These are phyloP conservation scores for Boletus rubroflammeus DNA, from an alignment of 768 basidiomycete species.

Conservation along the genomic window DNA sequence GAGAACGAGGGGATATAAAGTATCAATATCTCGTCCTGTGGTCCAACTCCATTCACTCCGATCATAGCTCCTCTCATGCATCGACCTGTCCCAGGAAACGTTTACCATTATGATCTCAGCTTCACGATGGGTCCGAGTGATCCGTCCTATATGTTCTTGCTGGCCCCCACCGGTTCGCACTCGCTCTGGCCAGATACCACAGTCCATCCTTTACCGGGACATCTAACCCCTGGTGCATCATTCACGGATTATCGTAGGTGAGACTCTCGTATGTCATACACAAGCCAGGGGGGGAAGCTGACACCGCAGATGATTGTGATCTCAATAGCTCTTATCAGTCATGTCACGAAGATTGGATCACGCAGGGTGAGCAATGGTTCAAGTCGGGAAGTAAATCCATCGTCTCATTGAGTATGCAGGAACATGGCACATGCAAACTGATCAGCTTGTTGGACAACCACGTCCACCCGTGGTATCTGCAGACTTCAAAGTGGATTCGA, in stretches of 20 bases:
- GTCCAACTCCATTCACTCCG: not conserved
- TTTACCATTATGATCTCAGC: not conserved
- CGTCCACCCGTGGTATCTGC: too few relatives aligned
- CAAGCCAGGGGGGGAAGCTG: not conserved
- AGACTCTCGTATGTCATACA: not conserved
- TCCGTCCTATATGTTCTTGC: fast-evolving
- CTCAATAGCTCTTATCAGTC: not conserved
- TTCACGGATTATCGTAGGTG: not conserved
- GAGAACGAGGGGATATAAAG: not conserved
- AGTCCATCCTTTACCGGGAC: not conserved
- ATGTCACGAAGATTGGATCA: not conserved
- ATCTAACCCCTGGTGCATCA: not conserved
- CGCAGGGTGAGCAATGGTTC: constrained; percentile 4
- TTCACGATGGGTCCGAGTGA: not conserved
- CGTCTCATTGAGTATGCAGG: constrained; percentile 5
- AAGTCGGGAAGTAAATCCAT: not conserved
- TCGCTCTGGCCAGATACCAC: not conserved
- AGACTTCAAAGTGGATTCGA: not conserved
- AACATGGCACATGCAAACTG: too few relatives aligned
- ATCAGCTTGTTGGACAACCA: not conserved
- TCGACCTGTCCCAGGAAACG: not conserved
- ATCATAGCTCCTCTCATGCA: not conserved
- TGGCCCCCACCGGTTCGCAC: not conserved
- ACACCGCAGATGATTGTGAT: not conserved
- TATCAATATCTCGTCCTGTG: too few relatives aligned